phyloP scores from a whole-genome alignment of 1,284 basidiomycete genomes.

The Violaceomyces palustris region DNA sequence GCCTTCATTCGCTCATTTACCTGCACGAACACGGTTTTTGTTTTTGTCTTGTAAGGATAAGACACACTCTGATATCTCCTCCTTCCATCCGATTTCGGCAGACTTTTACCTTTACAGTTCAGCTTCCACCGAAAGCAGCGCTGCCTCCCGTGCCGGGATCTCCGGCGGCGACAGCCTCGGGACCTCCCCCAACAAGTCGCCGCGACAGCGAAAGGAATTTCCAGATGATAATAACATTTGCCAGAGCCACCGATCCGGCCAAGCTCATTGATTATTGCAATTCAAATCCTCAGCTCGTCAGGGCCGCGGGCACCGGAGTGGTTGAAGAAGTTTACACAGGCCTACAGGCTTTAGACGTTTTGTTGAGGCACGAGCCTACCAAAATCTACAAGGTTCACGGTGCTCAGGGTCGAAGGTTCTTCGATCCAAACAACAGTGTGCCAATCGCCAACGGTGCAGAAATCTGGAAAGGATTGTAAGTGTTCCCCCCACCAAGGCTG shows the following conservation, averaged over 20 bases:
- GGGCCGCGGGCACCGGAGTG: constrained; percentile 14
- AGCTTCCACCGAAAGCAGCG: constrained; percentile 15
- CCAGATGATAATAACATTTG: constrained; percentile 14
- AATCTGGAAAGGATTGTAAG: constrained; percentile 32
- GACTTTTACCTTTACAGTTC: constrained; percentile 7
- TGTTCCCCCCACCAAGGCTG: too few relatives aligned
- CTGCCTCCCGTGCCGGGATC: constrained; percentile 8
- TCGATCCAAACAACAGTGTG: constrained; percentile 11
- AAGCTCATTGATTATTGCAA: constrained; percentile 14
- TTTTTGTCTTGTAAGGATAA: too few relatives aligned
- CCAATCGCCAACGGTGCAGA: constrained; percentile 29
- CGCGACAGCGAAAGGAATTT: constrained; percentile 10
- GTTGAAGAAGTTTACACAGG: constrained; percentile 5
- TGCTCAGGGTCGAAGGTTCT: constrained; percentile 29
- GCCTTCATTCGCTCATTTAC: too few relatives aligned
- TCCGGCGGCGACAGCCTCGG: constrained; percentile 5
- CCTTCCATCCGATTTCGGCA: too few relatives aligned
- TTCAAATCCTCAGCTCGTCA: constrained; percentile 18
- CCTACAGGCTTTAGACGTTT: constrained; percentile 26
- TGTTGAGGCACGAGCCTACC: constrained; percentile 7
- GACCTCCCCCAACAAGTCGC: neutral
- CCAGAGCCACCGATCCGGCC: constrained; percentile 12
- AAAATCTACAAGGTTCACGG: constrained; percentile 4
- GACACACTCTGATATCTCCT: too few relatives aligned
- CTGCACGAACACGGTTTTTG: too few relatives aligned